Percentiles rank a stretch among this genome's conserved stretches.
Evolutionary conservation across 371 early-diverging fungal species (phyloP).

Genomic region (Blakeslea trispora): DNA sequence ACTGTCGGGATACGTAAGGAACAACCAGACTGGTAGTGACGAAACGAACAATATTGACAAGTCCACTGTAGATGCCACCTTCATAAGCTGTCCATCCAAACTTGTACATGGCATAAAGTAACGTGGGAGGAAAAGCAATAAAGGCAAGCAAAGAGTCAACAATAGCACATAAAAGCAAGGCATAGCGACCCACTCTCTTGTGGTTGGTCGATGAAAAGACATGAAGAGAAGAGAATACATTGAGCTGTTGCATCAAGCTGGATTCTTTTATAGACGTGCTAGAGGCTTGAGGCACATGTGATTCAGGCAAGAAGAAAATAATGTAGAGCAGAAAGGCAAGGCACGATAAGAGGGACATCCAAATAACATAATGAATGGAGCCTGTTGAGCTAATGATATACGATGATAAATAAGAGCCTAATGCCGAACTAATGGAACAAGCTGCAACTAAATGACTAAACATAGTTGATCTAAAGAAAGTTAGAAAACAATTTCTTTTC

Average conservation of each 20-base stretch:
- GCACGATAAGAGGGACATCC: conserved; percentile 25
- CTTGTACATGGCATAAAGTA: conserved; percentile 49
- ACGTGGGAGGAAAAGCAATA: conserved; percentile 32
- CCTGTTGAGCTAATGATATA: conserved; percentile 24
- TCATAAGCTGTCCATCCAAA: conserved; percentile 53
- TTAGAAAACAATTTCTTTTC: too few relatives aligned
- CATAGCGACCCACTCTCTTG: conserved; percentile 16
- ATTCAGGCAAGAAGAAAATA: conserved; percentile 49
- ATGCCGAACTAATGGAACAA: conserved; percentile 20
- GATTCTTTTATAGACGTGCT: background rate
- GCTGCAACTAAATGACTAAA: conserved; percentile 38
- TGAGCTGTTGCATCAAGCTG: conserved; percentile 23
- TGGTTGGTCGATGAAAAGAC: conserved; percentile 21
- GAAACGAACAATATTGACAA: conserved; percentile 21
- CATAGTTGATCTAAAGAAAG: conserved; percentile 23
- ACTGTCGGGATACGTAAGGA: conserved; percentile 32
- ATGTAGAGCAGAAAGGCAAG: conserved; percentile 26
- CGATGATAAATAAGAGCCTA: conserved; percentile 28
- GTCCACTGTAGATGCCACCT: conserved; percentile 39
- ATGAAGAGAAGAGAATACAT: conserved; percentile 41
- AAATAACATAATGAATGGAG: conserved; percentile 34
- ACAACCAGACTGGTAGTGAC: conserved; percentile 26
- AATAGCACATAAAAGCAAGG: conserved; percentile 29
- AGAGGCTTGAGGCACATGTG: conserved; percentile 16
- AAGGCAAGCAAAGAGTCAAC: conserved; percentile 29